Conservation (phyloP, 768 basidiomycete species). For the Clathrus columnatus region DNA sequence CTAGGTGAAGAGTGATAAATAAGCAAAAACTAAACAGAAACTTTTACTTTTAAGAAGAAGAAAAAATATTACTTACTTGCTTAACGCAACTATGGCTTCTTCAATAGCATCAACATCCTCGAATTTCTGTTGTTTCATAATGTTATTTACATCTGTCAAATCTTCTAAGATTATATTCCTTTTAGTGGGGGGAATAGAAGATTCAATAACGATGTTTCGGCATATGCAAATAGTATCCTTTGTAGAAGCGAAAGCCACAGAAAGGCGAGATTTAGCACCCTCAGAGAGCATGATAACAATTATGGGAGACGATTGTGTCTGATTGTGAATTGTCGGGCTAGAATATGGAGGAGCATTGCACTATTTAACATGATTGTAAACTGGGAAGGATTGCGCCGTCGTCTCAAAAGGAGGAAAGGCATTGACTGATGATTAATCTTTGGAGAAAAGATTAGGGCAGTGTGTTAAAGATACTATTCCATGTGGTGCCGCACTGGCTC, state of each 20-base stretch:
- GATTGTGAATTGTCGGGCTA: too few species aligned
- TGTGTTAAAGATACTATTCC: too few species aligned
- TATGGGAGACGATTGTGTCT: not conserved
- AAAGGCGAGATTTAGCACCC: not conserved
- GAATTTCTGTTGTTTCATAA: not conserved
- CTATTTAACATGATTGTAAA: too few species aligned
- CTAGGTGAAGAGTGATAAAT: not conserved
- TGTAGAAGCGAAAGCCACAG: not conserved
- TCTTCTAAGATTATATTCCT: not conserved
- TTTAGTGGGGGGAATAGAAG: not conserved
- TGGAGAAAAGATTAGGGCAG: too few species aligned
- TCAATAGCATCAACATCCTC: not conserved
- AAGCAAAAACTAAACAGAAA: too few species aligned
- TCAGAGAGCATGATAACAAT: not conserved
- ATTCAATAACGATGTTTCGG: not conserved
- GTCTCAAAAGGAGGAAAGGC: too few species aligned
- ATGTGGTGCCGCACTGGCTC: too few species aligned
- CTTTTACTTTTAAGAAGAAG: too few species aligned
- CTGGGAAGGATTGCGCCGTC: too few species aligned
- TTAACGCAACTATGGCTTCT: not conserved
- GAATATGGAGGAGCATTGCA: too few species aligned
- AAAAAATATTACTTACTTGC: too few species aligned
- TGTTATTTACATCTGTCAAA: not conserved
- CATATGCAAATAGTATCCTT: not conserved
- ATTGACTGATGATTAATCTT: too few species aligned